Evolutionary conservation across 140 eudicot species (phyloP).

Genomic region (Stevia rebaudiana): DNA sequence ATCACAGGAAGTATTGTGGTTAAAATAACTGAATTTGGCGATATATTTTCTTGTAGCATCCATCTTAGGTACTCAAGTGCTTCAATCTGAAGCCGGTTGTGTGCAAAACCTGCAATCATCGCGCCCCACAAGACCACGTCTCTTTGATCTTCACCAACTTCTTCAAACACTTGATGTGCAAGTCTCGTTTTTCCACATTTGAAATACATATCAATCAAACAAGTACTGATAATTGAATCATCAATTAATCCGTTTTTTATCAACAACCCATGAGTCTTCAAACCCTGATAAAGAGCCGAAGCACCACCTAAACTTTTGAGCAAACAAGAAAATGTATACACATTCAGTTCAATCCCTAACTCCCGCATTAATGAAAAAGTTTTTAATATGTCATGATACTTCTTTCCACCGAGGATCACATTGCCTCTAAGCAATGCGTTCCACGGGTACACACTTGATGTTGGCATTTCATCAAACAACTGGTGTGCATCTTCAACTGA

Average conservation of each 20-base stretch:
- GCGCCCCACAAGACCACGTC: conserved; percentile 93
- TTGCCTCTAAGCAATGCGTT: conserved; percentile 84
- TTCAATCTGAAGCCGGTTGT: conserved; percentile 57
- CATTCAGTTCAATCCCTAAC: conserved; percentile 69
- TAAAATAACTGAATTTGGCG: conserved; percentile 57
- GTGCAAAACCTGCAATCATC: conserved; percentile 87
- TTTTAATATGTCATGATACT: conserved; percentile 37
- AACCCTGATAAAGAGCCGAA: conserved; percentile 61
- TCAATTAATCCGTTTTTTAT: conserved; percentile 62
- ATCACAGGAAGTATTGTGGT: conserved; percentile 66
- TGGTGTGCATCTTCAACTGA: conserved; percentile 54
- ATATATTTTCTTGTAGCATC: conserved; percentile 52
- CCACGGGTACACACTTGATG: conserved; percentile 64
- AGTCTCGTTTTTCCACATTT: conserved; percentile 71
- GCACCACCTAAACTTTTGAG: conserved; percentile 88
- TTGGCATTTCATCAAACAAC: conserved; percentile 57
- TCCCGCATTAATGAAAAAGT: conserved; percentile 59
- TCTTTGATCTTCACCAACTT: conserved; percentile 40
- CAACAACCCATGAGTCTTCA: conserved; percentile 69
- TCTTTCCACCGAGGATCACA: conserved; percentile 58
- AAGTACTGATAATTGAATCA: conserved; percentile 48
- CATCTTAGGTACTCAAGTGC: conserved; percentile 60
- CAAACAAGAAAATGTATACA: conserved; percentile 74
- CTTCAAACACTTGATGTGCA: conserved; percentile 59
- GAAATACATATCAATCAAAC: conserved; percentile 88